Percentiles rank a stretch among this genome's conserved stretches.
These are phyloP conservation scores for Fraxinus excelsior DNA, from an alignment of 257 asterid genomes.

Conservation along the genomic window DNA sequence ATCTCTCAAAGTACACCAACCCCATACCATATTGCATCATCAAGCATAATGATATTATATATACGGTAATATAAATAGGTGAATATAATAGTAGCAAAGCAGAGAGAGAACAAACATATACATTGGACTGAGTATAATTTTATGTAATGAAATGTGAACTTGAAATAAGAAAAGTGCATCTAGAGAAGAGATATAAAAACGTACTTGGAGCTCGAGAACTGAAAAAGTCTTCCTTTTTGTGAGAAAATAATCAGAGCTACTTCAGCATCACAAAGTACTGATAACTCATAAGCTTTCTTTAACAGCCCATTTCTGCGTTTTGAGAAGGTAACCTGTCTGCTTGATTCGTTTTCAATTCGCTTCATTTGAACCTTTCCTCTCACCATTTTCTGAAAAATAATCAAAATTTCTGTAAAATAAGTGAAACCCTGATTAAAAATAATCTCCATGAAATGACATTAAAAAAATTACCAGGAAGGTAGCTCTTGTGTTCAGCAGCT, in stretches of 20 bases:
- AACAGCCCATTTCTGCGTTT: conserved; percentile 66
- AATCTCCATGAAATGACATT: background rate
- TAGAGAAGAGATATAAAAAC: conserved; percentile 4
- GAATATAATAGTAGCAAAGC: too few relatives aligned
- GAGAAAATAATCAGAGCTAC: conserved; percentile 76
- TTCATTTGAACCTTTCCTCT: conserved; percentile 75
- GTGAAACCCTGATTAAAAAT: background rate
- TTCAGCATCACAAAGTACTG: conserved; percentile 75
- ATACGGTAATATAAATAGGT: too few relatives aligned
- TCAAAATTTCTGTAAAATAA: background rate
- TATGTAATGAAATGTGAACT: too few relatives aligned
- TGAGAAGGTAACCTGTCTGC: conserved; percentile 71
- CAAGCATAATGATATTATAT: background rate
- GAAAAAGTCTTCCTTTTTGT: conserved; percentile 65
- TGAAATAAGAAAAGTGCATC: background rate
- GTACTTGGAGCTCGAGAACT: conserved; percentile 70
- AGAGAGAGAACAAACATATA: too few relatives aligned
- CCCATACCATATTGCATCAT: conserved; percentile 11
- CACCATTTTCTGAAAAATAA: conserved; percentile 44
- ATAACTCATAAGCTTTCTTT: conserved; percentile 79
- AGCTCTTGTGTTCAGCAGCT: background rate
- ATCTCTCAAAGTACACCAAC: conserved; percentile 5
- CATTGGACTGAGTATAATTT: too few relatives aligned
- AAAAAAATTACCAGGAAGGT: background rate
- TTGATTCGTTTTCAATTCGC: conserved; percentile 60